A percentile compares a stretch with the other conserved stretches of the same genome.
Evolutionary conservation across 306 rosid genomes (phyloP).

Genomic region (Nissolia schottii): DNA sequence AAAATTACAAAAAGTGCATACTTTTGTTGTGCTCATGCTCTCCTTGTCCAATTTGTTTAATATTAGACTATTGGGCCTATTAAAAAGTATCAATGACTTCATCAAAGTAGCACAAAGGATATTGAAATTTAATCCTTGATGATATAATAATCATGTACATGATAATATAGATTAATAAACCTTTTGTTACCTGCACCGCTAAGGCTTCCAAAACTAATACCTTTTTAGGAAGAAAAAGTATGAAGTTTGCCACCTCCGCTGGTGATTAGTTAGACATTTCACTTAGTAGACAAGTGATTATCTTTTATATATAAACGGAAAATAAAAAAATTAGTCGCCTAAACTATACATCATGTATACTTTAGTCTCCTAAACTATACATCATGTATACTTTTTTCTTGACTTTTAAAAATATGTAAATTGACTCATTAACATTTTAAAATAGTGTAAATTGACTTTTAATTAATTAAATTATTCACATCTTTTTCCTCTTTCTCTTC

Average conservation of each 20-base stretch:
- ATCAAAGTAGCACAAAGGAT: constrained; percentile 25
- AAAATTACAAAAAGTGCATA: constrained; percentile 40
- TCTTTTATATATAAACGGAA: too few species aligned
- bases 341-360: too few species aligned
- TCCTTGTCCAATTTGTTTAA: constrained; percentile 42
- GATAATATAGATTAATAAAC: constrained; percentile 48
- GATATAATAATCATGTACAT: constrained; percentile 31
- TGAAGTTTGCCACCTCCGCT: constrained; percentile 26
- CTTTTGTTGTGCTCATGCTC: constrained; percentile 26
- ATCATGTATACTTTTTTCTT: too few species aligned
- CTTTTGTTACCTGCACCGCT: constrained; percentile 24
- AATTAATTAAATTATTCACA: too few species aligned
- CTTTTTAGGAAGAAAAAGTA: neutral
- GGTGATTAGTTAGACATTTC: constrained; percentile 5
- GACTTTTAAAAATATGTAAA: too few species aligned
- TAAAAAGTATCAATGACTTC: constrained; percentile 56
- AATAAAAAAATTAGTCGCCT: too few species aligned
- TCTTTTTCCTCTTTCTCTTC: too few species aligned
- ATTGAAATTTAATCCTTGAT: constrained; percentile 33
- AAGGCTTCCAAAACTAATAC: constrained; percentile 24
- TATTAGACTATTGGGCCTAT: constrained; percentile 21
- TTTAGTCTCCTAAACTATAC: too few species aligned
- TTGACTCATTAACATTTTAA: too few species aligned
- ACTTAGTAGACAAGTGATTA: neutral
- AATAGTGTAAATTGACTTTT: too few species aligned